These are phyloP conservation scores for Breviolum minutum DNA, from an alignment of 73 alveolate genomes.

Conservation along the genomic window DNA sequence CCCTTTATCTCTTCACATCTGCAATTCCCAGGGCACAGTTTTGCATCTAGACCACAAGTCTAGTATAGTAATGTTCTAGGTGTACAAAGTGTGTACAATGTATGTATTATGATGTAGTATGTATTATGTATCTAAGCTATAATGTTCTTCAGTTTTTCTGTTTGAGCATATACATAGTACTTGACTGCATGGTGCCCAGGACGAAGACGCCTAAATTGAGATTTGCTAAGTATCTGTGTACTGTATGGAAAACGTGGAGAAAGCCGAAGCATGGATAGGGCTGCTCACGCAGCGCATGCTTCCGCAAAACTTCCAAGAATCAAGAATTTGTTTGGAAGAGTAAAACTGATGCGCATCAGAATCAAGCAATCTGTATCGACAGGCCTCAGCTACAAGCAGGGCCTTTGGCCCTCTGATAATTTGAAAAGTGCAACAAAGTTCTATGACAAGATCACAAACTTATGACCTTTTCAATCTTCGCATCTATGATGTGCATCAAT, in stretches of 20 bases:
- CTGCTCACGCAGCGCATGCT: background rate
- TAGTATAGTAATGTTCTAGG: background rate
- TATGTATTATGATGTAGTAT: no score
- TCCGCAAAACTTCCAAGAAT: slow-evolving; percentile 13
- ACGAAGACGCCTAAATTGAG: background rate
- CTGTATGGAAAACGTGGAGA: slow-evolving; percentile 45
- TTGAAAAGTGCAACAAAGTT: background rate
- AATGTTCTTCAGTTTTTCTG: background rate
- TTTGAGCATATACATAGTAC: background rate
- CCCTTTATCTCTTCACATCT: slow-evolving; percentile 8
- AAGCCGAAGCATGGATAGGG: slow-evolving; percentile 1
- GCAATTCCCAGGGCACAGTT: background rate
- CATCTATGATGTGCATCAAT: background rate
- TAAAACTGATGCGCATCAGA: background rate
- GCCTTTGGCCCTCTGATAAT: no score
- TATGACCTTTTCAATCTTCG: background rate
- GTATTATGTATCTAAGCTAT: background rate
- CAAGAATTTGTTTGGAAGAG: background rate
- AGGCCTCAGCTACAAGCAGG: background rate
- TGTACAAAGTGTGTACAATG: background rate
- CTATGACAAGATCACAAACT: background rate
- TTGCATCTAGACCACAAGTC: background rate
- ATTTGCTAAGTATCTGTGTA: background rate
- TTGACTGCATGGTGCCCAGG: background rate
- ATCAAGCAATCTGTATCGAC: background rate